Evolutionary conservation across 495 filamentous ascomycete species (phyloP), one percentile per base, ranked within the genome.

Genomic region (Podospora pseudoanserina): DNA sequence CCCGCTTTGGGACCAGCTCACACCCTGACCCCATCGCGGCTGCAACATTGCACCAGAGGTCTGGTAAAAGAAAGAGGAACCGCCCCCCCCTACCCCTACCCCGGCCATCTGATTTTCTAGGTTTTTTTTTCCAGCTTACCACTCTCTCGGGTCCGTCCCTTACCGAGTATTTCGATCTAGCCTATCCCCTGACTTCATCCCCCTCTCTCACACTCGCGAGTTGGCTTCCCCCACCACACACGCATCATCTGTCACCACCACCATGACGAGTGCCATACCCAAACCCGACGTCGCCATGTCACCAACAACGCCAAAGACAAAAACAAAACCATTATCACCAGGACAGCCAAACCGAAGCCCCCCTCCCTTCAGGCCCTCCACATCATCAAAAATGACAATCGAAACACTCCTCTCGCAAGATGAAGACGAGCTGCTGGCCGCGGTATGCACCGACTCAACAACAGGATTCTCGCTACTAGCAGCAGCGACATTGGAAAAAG

Each of bases 121-220:
- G 6, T 58, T 58, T 27, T 27, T 20, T 20, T 13, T 5, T 4
- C 15, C 19, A 58, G 9, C 56, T 58, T 61, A 61, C 59, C 59
- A 61, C 23, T 61, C 59, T 32, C 59, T 61, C 59, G 59, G 59
- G 59, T 61, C 11, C 59, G 23, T 23, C 23, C 23, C 23, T 23
- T 26, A 61, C 16, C 9, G 16, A 18, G n/a, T 58, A 18, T 30
- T 61, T 15, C 23, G 59, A 6, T 23, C 59, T 61, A 26, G 26
- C 27, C 59, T 13, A 7, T 32, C 23, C 59, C 23, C 23, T 23
- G 23, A 18, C 23, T 27, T 7, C 30, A 59, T 27, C 13, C 13
- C 27, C 34, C 34, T 23, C 23, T 23, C 23, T 23, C 1, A 23
- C 23, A 23, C 23, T 23, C 23, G 0, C 23, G 23, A 23, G 1